Conservation (phyloP, 2,329 filamentous ascomycete species). For the Fusarium torreyae region DNA sequence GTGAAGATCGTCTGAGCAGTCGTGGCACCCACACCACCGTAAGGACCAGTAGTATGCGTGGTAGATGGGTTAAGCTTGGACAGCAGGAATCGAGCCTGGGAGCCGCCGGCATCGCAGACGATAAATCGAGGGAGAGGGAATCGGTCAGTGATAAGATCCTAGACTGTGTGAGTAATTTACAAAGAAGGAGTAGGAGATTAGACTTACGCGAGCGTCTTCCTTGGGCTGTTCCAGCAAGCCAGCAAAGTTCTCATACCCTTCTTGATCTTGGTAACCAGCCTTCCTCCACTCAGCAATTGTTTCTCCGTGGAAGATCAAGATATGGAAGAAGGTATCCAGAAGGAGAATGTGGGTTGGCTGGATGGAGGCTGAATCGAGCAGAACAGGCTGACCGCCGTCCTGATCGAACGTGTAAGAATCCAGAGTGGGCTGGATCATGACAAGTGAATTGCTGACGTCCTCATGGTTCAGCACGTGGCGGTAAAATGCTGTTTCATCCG, state of each 20-base stretch:
- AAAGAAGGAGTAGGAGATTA: background rate
- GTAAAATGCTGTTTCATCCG: conserved; percentile 99
- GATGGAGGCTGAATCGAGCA: conserved; percentile 96
- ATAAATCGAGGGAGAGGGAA: conserved; percentile 99
- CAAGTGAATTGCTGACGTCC: conserved; percentile 94
- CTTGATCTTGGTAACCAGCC: conserved; percentile 96
- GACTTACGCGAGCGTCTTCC: conserved; percentile 90
- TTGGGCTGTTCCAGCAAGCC: conserved; percentile 91
- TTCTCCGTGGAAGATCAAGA: conserved; percentile 98
- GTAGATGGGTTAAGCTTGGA: conserved; percentile 98
- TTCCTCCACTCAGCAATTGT: conserved; percentile 99
- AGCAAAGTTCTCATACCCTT: conserved; percentile 97
- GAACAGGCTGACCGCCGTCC: conserved; percentile 91
- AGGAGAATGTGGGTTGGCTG: conserved; percentile 94
- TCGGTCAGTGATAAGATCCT: conserved; percentile 97
- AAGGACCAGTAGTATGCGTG: conserved; percentile 93
- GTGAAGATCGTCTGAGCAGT: conserved; percentile 99
- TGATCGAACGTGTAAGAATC: conserved; percentile 98
- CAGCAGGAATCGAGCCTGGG: conserved; percentile 95
- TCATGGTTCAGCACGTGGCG: conserved; percentile 97
- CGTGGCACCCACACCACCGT: conserved; percentile 87
- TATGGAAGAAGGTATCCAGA: conserved; percentile 99
- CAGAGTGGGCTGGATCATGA: conserved; percentile 99
- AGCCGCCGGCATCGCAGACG: conserved; percentile 97
- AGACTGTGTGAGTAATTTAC: conserved; percentile 46